Conservation (phyloP, 129 eudicot genomes). For the Erigeron canadensis region DNA sequence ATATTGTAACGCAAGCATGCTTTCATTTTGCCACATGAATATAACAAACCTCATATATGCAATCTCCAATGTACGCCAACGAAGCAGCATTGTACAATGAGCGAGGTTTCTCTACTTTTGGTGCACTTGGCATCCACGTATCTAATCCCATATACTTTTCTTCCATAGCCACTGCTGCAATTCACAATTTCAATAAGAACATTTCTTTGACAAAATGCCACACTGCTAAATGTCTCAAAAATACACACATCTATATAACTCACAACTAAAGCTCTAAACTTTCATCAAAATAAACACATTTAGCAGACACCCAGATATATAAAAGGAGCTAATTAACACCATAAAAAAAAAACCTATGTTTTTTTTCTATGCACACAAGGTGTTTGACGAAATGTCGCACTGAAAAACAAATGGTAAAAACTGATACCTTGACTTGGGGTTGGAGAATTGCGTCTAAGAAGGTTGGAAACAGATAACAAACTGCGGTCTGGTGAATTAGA, state of each 20-base stretch:
- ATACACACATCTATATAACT: neutral
- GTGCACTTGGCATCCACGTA: conserved; percentile 84
- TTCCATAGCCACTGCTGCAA: conserved; percentile 38
- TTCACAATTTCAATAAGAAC: conserved; percentile 7
- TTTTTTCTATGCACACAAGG: conserved; percentile 2
- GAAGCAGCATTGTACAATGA: conserved; percentile 80
- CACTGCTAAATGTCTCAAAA: neutral
- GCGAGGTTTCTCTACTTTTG: conserved; percentile 91
- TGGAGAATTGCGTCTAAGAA: conserved; percentile 50
- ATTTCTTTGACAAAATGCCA: neutral
- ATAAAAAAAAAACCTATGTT: neutral
- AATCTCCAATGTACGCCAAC: conserved; percentile 88
- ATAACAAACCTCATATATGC: conserved; percentile 76
- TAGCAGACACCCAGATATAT: neutral
- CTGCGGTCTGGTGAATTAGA: conserved; percentile 31
- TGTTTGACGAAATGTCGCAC: conserved; percentile 32
- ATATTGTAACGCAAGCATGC: too few relatives aligned
- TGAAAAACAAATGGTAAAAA: neutral
- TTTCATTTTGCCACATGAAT: neutral
- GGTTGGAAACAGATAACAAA: conserved; percentile 49
- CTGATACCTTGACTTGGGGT: conserved; percentile 37
- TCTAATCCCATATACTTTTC: conserved; percentile 74
- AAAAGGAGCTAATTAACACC: too few relatives aligned
- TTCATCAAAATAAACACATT: neutral
- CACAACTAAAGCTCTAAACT: neutral